These are phyloP conservation scores for Eremochloa ophiuroides DNA, from an alignment of 176 grass and related monocot species.

Conservation along the genomic window DNA sequence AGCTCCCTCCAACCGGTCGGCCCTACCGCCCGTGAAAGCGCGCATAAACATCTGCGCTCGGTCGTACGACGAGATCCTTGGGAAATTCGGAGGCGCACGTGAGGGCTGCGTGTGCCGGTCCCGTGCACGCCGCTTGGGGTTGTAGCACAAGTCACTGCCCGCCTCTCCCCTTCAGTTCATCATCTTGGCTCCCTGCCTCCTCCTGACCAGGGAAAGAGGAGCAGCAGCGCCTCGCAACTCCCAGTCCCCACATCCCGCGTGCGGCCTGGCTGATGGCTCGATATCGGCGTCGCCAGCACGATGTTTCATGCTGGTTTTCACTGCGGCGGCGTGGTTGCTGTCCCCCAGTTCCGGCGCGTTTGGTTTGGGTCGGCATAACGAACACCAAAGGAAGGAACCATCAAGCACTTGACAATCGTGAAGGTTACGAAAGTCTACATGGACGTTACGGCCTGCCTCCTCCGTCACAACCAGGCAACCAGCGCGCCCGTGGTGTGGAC, in stretches of 20 bases:
- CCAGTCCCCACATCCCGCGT: not conserved
- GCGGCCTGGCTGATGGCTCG: not conserved
- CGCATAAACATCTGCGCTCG: constrained; percentile 18
- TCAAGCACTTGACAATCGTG: not conserved
- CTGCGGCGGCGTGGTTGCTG: constrained; percentile 13
- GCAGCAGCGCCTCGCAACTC: constrained; percentile 1
- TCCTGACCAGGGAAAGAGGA: constrained; percentile 44
- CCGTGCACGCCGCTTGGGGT: not conserved
- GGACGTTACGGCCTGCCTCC: too few relatives aligned
- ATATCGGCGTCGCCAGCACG: constrained; percentile 10
- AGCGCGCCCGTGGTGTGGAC: too few relatives aligned
- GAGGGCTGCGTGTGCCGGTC: constrained; percentile 38
- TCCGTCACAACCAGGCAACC: too few relatives aligned
- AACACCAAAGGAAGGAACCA: not conserved
- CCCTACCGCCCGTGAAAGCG: not conserved
- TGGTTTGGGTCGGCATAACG: too few relatives aligned
- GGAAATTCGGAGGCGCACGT: constrained; percentile 57
- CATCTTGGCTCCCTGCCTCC: not conserved
- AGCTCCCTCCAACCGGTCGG: not conserved
- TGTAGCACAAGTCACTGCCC: not conserved
- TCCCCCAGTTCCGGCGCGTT: not conserved
- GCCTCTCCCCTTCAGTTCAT: not conserved
- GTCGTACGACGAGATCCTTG: constrained; percentile 19
- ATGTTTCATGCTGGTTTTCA: not conserved
- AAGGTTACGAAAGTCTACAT: too few relatives aligned